Evolutionary conservation across 352 stramenopile genomes (phyloP).

Genomic region (Blastocystis sp.): DNA sequence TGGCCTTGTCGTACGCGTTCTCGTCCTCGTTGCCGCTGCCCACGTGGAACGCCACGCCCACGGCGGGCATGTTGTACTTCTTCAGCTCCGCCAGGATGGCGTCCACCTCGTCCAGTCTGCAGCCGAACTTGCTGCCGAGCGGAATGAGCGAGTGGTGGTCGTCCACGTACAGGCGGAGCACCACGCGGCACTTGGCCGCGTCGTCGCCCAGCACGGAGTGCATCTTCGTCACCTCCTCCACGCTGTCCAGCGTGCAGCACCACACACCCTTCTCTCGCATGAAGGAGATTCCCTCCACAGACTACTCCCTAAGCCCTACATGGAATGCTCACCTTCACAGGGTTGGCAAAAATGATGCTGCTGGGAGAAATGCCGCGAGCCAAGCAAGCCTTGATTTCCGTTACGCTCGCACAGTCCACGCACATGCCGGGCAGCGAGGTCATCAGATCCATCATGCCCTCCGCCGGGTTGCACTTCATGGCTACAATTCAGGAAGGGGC

Average conservation of each 20-base stretch:
- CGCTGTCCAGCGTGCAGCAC: slow-evolving; percentile 43
- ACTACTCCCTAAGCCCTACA: background rate
- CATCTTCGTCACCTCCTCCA: slow-evolving; percentile 64
- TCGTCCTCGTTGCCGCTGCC: slow-evolving; percentile 13
- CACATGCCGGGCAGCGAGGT: slow-evolving; percentile 56
- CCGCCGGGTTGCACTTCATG: slow-evolving; percentile 66
- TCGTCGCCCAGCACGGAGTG: slow-evolving; percentile 49
- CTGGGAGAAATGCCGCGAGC: slow-evolving; percentile 12
- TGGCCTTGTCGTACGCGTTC: slow-evolving; percentile 38
- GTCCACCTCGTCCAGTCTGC: slow-evolving; percentile 37
- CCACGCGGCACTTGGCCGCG: slow-evolving; percentile 23
- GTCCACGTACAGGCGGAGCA: slow-evolving; percentile 65
- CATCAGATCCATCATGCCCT: slow-evolving; percentile 66
- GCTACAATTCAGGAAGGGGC: slow-evolving; percentile 18
- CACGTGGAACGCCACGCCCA: slow-evolving; percentile 67
- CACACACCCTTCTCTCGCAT: slow-evolving; percentile 41
- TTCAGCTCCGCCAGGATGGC: slow-evolving; percentile 24
- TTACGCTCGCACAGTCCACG: slow-evolving; percentile 41
- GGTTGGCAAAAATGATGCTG: slow-evolving; percentile 68
- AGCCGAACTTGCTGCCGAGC: slow-evolving; percentile 67
- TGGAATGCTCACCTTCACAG: slow-evolving; percentile 11
- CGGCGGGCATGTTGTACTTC: slow-evolving; percentile 26
- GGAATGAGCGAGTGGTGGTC: slow-evolving; percentile 17
- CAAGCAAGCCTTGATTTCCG: slow-evolving; percentile 55
- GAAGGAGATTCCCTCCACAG: slow-evolving; percentile 45